Evolutionary conservation across 2,329 filamentous ascomycete genomes (phyloP).

Genomic region (Ophiostoma pallidulum): DNA sequence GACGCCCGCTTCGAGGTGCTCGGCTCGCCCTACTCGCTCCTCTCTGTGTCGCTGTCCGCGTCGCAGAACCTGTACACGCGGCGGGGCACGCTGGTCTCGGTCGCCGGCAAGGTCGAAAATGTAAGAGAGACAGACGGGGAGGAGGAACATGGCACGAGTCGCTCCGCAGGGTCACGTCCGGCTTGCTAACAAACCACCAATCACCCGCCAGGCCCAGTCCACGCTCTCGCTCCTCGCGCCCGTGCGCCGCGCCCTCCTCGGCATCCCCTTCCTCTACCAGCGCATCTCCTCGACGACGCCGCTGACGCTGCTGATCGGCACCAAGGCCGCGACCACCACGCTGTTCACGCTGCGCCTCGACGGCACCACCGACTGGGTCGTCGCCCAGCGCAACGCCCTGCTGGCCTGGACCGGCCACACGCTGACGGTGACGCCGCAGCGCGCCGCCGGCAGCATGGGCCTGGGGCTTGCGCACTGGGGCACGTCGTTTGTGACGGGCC

Average conservation of each 20-base stretch:
- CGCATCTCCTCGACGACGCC: conserved; percentile 79
- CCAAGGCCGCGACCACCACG: conserved; percentile 76
- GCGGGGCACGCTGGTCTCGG: conserved; percentile 79
- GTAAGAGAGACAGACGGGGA: too few relatives aligned
- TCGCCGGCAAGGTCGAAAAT: conserved; percentile 86
- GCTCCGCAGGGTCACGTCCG: too few relatives aligned
- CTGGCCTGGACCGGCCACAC: conserved; percentile 96
- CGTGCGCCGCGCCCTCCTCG: conserved; percentile 65
- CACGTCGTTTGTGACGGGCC: conserved; percentile 76
- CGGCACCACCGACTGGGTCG: conserved; percentile 90
- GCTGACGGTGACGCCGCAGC: conserved; percentile 65
- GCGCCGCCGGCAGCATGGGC: conserved; percentile 27
- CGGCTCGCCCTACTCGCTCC: conserved; percentile 82
- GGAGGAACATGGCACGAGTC: too few relatives aligned
- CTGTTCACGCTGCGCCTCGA: conserved; percentile 84
- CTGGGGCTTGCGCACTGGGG: conserved; percentile 85
- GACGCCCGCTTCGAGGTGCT: conserved; percentile 94
- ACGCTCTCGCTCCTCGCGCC: conserved; percentile 82
- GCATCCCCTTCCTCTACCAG: conserved; percentile 93
- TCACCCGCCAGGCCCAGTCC: conserved; percentile 70
- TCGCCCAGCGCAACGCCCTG: conserved; percentile 76
- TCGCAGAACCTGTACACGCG: conserved; percentile 91
- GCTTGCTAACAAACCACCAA: too few relatives aligned
- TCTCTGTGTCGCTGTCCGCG: conserved; percentile 85
- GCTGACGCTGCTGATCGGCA: conserved; percentile 78